A percentile compares a stretch with the other conserved stretches of the same genome.
These are phyloP conservation scores for Conticribra weissflogii DNA, from an alignment of 108 stramenopile species.

Conservation along the genomic window DNA sequence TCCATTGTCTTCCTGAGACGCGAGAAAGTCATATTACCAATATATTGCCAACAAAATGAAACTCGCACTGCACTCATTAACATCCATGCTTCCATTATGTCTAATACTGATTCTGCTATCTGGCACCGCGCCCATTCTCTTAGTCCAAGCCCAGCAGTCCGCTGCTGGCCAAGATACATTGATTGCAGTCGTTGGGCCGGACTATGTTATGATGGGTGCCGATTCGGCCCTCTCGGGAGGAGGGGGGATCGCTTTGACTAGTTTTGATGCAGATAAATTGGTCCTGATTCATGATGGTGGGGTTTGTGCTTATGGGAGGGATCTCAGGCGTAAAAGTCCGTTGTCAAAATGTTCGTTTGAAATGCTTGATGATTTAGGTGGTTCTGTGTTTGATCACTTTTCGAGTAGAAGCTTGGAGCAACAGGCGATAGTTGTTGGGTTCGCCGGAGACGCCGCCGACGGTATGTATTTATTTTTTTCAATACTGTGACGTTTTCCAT, in stretches of 20 bases:
- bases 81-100: no score
- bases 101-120: neutral
- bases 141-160: constrained; percentile 30
- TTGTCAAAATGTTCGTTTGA: no score
- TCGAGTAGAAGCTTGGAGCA: constrained; percentile 29
- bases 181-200: constrained; percentile 75
- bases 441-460: constrained; percentile 74
- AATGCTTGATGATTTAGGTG: neutral
- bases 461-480: constrained; percentile 13
- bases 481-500: neutral
- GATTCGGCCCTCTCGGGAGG: constrained; percentile 58
- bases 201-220: constrained; percentile 80
- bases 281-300: constrained; percentile 43
- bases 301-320: neutral
- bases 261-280: constrained; percentile 74
- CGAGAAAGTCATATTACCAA: no score
- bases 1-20: no score
- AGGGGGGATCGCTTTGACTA: constrained; percentile 66
- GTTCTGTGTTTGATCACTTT: neutral
- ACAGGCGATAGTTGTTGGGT: constrained; percentile 68
- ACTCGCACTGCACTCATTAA: no score
- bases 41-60: no score
- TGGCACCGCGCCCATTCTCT: no score
- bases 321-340: no score
- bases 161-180: constrained; percentile 69